These are phyloP conservation scores for Sordariomycetes sp. DNA, from an alignment of 2,329 filamentous ascomycete genomes.

Conservation along the genomic window DNA sequence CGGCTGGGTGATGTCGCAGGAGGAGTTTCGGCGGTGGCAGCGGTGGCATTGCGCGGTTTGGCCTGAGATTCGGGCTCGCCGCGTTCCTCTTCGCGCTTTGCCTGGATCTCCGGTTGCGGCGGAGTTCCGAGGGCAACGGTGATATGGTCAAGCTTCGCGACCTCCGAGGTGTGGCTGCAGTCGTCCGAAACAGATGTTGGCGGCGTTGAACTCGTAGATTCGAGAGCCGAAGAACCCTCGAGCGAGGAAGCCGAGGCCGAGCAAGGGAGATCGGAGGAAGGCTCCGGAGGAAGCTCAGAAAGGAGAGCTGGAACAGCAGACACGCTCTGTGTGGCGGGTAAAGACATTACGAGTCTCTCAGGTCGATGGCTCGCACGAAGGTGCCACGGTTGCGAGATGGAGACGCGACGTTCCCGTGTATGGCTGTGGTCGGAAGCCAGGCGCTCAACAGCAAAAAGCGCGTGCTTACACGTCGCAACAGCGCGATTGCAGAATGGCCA, in stretches of 20 bases:
- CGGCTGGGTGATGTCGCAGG: slow-evolving; percentile 17
- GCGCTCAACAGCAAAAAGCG: background rate
- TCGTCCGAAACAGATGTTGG: slow-evolving; percentile 52
- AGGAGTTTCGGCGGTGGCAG: background rate
- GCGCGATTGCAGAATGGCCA: background rate
- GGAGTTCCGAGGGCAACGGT: slow-evolving; percentile 8
- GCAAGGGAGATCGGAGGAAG: background rate
- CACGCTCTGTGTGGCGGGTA: background rate
- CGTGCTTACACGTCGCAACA: slow-evolving; percentile 1
- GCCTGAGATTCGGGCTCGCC: slow-evolving; percentile 17
- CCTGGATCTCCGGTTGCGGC: background rate
- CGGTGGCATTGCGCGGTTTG: slow-evolving; percentile 44
- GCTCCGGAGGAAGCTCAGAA: background rate
- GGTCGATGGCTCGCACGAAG: background rate
- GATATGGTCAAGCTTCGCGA: slow-evolving; percentile 22
- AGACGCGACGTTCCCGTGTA: background rate
- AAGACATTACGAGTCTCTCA: slow-evolving; percentile 1
- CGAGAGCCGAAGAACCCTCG: background rate
- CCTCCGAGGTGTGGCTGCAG: slow-evolving; percentile 42
- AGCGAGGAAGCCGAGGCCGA: slow-evolving; percentile 1
- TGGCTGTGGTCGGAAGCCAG: background rate
- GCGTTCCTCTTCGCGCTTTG: background rate
- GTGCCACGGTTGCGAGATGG: background rate
- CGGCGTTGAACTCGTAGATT: slow-evolving; percentile 4
- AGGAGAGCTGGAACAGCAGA: background rate